These are phyloP conservation scores for Pleurotus giganteus DNA, from an alignment of 768 basidiomycete species.

Conservation along the genomic window DNA sequence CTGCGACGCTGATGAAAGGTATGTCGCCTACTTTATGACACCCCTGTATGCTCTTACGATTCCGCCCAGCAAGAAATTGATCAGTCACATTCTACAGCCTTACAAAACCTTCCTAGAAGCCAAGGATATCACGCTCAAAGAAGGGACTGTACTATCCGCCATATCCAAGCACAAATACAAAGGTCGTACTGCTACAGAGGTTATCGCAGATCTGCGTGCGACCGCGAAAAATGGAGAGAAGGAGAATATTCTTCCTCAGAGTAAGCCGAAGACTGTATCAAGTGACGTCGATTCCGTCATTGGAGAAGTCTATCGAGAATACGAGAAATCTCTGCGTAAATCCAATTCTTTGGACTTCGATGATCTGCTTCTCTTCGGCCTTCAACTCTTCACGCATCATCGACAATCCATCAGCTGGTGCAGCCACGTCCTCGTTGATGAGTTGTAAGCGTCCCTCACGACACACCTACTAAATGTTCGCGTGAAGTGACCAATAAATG, in stretches of 20 bases:
- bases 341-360: constrained; percentile 86
- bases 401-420: constrained; percentile 55
- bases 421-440: constrained; percentile 72
- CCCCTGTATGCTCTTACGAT: constrained; percentile 7
- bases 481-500: neutral
- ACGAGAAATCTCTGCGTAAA: constrained; percentile 56
- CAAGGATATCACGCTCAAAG: constrained; percentile 52
- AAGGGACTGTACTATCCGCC: constrained; percentile 47
- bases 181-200: constrained; percentile 52
- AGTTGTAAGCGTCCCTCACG: constrained; percentile 58
- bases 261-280: constrained; percentile 11
- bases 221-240: constrained; percentile 7
- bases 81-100: constrained; percentile 56
- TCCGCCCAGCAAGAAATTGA: constrained; percentile 60
- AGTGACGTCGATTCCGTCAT: constrained; percentile 38
- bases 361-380: constrained; percentile 73
- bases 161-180: constrained; percentile 81
- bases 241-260: constrained; percentile 9
- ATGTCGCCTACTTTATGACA: neutral
- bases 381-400: constrained; percentile 56
- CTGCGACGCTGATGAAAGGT: constrained; percentile 82
- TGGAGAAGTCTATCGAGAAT: constrained; percentile 59
- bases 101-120: constrained; percentile 45
- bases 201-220: constrained; percentile 26
- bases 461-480: neutral